Base-by-base conservation (phyloP, 345 rosid genomes). In the Lepidium sativum region DNA sequence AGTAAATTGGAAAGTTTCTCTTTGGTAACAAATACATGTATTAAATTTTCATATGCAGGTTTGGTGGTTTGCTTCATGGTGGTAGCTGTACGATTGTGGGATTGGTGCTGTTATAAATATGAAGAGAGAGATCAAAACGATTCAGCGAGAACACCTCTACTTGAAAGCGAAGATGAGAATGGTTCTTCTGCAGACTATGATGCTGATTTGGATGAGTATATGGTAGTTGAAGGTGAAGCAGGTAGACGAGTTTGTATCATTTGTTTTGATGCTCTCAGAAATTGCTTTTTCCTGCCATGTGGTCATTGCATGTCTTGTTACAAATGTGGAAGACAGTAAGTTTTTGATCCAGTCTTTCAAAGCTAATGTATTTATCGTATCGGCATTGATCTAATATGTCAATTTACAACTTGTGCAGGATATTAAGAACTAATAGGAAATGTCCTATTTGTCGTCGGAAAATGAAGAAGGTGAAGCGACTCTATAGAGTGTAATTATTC, bases 261-360 rank as follows among this genome's bases (percentile, higher is more conserved):
- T 60, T 94, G 99, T 80, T 90, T 79, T 52, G 96, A 90, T 78
- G 86, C 91, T 63, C 87, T 87, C 1, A 84, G 95, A 69, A 92
- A 84, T 62, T 90, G 92, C 57, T 90, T 94, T 70, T 90, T 86
- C 76, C 89, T 90, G 64, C 99, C 96, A 0, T 94, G 99, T 66
- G 96, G 99, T 29, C 97, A 90, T 59, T 86, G 92, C 50, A 83
- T 88, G 50, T 80, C 97, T 49, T 94, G 97, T 67, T 94, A 78
- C 68, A 80, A 67, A 42, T 94, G 99, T 33, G 96, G 96, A 73
- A 75, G 82, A 42, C 83, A 21, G 63, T 55, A 71, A 62, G 74
- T 52, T 53, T 27, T 37, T 52, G 12, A 25, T 27, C 31, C 7
- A 6, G 1, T 27, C 31, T 27, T 27, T 35, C 31, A 27, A 27